Evolutionary conservation across 2,329 filamentous ascomycete species (phyloP).

Genomic region (Aureobasidium pullulans): DNA sequence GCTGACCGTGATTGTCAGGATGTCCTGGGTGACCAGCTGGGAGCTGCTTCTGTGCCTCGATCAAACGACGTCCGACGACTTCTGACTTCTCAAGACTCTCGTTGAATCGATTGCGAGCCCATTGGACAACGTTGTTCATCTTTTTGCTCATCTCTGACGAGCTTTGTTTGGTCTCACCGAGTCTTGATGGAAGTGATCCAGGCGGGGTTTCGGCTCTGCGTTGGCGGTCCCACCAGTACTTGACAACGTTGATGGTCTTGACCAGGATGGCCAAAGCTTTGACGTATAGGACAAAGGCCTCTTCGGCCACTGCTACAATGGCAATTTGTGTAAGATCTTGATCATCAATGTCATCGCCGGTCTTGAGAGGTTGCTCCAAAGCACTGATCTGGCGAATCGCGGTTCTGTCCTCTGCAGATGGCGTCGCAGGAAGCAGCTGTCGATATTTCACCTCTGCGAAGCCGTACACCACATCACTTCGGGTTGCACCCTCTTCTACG

Average conservation of each 20-base stretch:
- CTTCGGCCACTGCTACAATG: conserved; percentile 79
- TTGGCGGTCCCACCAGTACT: conserved; percentile 67
- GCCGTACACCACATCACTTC: conserved; percentile 92
- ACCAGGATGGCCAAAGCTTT: conserved; percentile 85
- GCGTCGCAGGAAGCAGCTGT: conserved; percentile 83
- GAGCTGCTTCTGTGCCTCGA: conserved; percentile 76
- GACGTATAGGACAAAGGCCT: conserved; percentile 91
- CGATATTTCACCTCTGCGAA: conserved; percentile 99
- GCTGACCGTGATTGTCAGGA: conserved; percentile 64
- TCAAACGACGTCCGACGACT: conserved; percentile 78
- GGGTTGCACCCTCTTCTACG: conserved; percentile 85
- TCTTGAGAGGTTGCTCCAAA: conserved; percentile 35
- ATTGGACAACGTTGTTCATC: conserved; percentile 91
- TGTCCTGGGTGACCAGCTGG: conserved; percentile 81
- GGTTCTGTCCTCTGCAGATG: conserved; percentile 65
- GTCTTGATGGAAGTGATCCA: conserved; percentile 18
- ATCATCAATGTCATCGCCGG: conserved; percentile 50
- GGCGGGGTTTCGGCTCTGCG: conserved; percentile 15
- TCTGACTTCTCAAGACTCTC: conserved; percentile 96
- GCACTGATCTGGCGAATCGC: conserved; percentile 50
- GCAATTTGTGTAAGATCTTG: conserved; percentile 79
- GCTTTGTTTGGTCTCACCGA: conserved; percentile 27
- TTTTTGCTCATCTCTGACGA: conserved; percentile 51
- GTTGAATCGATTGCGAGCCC: conserved; percentile 90
- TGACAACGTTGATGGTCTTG: conserved; percentile 92